Conservation (phyloP, 2,329 filamentous ascomycete genomes). For the Zymoseptoria brevis region DNA sequence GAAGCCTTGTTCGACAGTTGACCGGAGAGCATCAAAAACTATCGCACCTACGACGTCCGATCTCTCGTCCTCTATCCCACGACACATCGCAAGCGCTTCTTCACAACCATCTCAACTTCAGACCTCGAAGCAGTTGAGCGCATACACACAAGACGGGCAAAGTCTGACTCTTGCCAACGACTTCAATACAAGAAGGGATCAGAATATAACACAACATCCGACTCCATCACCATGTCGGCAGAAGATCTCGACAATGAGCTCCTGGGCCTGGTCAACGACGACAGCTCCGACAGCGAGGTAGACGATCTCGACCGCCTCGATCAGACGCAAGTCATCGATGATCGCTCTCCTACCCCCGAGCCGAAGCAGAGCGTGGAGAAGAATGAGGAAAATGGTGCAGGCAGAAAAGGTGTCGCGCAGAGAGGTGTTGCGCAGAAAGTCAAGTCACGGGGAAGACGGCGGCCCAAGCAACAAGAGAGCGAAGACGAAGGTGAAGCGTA, state of each 20-base stretch:
- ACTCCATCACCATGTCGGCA: constrained; percentile 31
- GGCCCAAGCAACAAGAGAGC: constrained; percentile 45
- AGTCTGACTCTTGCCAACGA: not conserved
- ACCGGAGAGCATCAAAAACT: not conserved
- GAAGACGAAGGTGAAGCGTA: constrained; percentile 71
- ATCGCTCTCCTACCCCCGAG: constrained; percentile 48
- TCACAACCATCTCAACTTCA: not conserved
- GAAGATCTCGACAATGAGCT: constrained; percentile 76
- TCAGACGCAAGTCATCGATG: constrained; percentile 41
- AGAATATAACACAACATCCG: not conserved
- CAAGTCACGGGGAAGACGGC: constrained; percentile 38
- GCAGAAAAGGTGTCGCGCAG: constrained; percentile 7
- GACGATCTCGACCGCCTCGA: constrained; percentile 39
- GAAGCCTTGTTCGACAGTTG: not conserved
- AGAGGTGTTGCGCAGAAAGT: constrained; percentile 42
- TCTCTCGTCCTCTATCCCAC: not conserved
- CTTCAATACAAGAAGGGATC: too few species aligned
- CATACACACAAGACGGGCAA: not conserved
- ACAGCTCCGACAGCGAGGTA: constrained; percentile 49
- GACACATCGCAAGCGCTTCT: not conserved
- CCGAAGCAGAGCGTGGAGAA: constrained; percentile 33
- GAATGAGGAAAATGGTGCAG: constrained; percentile 28
- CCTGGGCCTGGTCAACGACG: constrained; percentile 74
- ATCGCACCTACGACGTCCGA: not conserved
- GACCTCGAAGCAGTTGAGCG: not conserved